Percentiles rank a stretch among this genome's conserved stretches.
phyloP scores from a whole-genome alignment of 2,329 filamentous ascomycete genomes.

The Juglanconis oblonga region DNA sequence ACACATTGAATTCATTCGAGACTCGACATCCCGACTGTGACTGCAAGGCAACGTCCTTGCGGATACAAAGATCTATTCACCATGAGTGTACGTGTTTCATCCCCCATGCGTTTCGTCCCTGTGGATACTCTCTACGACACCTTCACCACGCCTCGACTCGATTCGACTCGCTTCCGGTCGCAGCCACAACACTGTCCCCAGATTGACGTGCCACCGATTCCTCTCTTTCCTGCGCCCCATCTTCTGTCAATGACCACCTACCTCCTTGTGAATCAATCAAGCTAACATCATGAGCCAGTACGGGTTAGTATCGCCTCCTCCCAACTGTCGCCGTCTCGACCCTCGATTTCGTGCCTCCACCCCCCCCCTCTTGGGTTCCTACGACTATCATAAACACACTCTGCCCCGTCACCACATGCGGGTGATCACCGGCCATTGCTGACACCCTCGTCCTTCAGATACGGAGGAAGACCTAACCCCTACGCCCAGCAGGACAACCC shows the following conservation, averaged over 20 bases:
- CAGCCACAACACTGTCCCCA: neutral
- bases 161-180: neutral
- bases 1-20: neutral
- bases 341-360: neutral
- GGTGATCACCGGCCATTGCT: constrained; percentile 21
- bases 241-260: neutral
- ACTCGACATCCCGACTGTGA: neutral
- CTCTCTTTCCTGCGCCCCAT: neutral
- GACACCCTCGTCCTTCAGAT: constrained; percentile 39
- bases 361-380: neutral
- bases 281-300: constrained; percentile 48
- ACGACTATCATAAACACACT: neutral
- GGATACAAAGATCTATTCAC: constrained; percentile 23
- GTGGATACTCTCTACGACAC: neutral
- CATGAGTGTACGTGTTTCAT: constrained; percentile 49
- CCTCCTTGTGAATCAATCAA: neutral
- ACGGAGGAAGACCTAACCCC: constrained; percentile 54
- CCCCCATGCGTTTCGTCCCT: constrained; percentile 22
- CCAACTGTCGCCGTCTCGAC: neutral
- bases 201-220: neutral
- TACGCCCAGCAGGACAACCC: constrained; percentile 50
- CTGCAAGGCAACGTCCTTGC: constrained; percentile 6
- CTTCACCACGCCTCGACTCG: constrained; percentile 4
- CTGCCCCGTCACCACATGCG: neutral
- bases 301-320: constrained; percentile 44